A percentile compares a stretch with the other conserved stretches of the same genome.
Evolutionary conservation across 179 eudicot genomes (phyloP).

Genomic region (Sideroxylon spinosum): DNA sequence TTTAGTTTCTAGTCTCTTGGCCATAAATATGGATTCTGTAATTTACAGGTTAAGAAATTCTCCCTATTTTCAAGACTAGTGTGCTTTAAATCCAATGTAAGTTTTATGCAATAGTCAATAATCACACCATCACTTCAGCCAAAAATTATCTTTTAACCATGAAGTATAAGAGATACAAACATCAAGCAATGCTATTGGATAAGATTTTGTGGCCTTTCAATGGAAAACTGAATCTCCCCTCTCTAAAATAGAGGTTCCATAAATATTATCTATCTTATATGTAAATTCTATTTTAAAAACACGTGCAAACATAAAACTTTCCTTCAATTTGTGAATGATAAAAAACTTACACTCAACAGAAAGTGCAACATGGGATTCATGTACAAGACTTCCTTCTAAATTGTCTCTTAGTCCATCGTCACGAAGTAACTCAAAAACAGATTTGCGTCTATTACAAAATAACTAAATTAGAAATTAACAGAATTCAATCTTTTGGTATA

Average conservation of each 20-base stretch:
- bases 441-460: slow-evolving; percentile 37
- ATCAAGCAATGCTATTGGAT: background rate
- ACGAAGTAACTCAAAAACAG: slow-evolving; percentile 68
- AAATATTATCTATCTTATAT: background rate
- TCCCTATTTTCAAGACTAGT: background rate
- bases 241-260: background rate
- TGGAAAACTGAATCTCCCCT: background rate
- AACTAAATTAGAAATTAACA: background rate
- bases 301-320: background rate
- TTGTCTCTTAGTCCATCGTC: slow-evolving; percentile 49
- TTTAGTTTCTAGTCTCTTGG: background rate
- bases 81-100: background rate
- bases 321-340: background rate
- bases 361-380: slow-evolving; percentile 84
- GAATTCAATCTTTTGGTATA: background rate
- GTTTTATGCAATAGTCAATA: background rate
- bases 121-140: background rate
- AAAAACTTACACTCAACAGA: slow-evolving; percentile 59
- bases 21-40: background rate
- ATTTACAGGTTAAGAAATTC: background rate
- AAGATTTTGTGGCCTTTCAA: background rate
- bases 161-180: background rate
- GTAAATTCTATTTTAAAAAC: background rate
- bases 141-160: background rate
- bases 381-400: slow-evolving; percentile 32